A percentile compares a stretch with the other conserved stretches of the same genome.
phyloP scores from a whole-genome alignment of 2,329 filamentous ascomycete genomes.

The Conoideocrella luteorostrata region DNA sequence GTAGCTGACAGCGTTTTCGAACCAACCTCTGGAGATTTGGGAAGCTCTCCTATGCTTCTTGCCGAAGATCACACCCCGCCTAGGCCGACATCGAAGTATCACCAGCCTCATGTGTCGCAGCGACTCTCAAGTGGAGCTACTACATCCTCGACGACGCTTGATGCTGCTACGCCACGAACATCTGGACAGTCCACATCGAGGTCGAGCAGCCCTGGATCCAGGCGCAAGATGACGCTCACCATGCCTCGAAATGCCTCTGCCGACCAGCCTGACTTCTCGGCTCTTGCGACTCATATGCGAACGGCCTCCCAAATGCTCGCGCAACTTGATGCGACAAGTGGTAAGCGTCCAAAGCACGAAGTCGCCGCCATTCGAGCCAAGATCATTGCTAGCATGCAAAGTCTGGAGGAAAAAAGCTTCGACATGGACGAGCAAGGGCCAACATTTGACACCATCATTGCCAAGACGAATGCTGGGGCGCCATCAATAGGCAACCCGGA shows the following conservation, averaged over 20 bases:
- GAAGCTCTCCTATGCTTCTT: constrained; percentile 64
- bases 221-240: constrained; percentile 55
- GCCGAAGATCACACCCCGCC: constrained; percentile 41
- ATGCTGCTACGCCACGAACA: constrained; percentile 59
- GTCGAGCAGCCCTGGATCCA: constrained; percentile 57
- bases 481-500: constrained; percentile 34
- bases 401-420: constrained; percentile 78
- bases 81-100: constrained; percentile 21
- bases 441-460: constrained; percentile 78
- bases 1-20: constrained; percentile 72
- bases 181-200: constrained; percentile 63
- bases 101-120: constrained; percentile 32
- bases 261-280: constrained; percentile 75
- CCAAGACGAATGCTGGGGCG: constrained; percentile 55
- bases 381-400: constrained; percentile 89
- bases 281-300: constrained; percentile 79
- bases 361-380: constrained; percentile 78
- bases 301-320: constrained; percentile 83
- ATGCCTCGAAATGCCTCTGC: constrained; percentile 46
- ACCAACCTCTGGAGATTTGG: constrained; percentile 71
- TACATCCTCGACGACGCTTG: constrained; percentile 52
- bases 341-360: constrained; percentile 72
- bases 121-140: constrained; percentile 57
- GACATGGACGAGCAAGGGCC: constrained; percentile 66
- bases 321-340: constrained; percentile 72